Base-by-base conservation (phyloP, 2,329 filamentous ascomycete species). In the Lasiodiplodia citricola region DNA sequence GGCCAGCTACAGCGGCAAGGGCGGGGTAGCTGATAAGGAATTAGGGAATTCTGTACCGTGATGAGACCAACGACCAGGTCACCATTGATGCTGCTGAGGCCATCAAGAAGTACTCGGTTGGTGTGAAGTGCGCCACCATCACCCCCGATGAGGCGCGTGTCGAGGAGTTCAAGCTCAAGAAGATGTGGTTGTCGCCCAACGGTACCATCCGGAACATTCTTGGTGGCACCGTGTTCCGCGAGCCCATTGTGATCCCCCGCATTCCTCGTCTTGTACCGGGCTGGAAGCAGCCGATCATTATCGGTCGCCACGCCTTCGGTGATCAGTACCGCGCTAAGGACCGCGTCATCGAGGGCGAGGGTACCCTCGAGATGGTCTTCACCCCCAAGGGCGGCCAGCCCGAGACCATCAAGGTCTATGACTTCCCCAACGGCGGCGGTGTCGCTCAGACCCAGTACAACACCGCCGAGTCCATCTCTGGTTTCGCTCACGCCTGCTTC, bases 101-200 rank as follows among this genome's bases (percentile, higher is more conserved):
- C 54, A 98, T 98, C 86, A 94, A 97, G 88, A 97, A 97, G 87
- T 97, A 98, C 87, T 93, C 91, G 70, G 96, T 99, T 67, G 96
- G 95, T 82, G 93, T 99, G 85, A 99, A 99, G 88, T 99, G 96
- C 83, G 96, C 96, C 73, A 99, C 96, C 80, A 99, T 99, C 85
- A 99, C 96, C 54, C 96, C 96, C 50, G 96, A 99, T 80, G 96
- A 99, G 88, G 91, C 90, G 72, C 91, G 96, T 80, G 95, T 99
- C 37, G 88, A 98, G 86, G 96, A 98, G 84, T 99, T 98, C 84
- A 94, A 97, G 80, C 88, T 99, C 75, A 99, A 98, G 92, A 91
- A 98, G 86, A 98, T 98, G 96, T 99, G 96, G 96, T 88, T 98
- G 69, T 97, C 93, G 68, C 96, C 96, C 78, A 99, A 99, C 82